A percentile compares a stretch with the other conserved stretches of the same genome.
phyloP scores from a whole-genome alignment of 306 rosid species.

The Hippophae tibetana region DNA sequence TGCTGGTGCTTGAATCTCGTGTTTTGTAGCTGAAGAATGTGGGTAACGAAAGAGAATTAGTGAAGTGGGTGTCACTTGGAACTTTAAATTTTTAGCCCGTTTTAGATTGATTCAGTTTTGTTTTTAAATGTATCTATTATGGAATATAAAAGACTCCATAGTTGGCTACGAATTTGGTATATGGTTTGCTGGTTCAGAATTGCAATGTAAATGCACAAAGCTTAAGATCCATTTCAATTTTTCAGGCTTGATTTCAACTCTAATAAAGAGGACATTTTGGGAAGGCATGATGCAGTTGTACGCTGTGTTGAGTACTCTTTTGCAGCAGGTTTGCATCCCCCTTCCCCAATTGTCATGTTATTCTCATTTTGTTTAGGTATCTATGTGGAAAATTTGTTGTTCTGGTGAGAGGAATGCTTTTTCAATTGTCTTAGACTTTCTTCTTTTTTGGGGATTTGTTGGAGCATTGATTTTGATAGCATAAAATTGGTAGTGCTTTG shows the following conservation, averaged over 20 bases:
- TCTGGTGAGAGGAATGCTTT: not conserved
- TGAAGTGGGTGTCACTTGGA: too few relatives aligned
- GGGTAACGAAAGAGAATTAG: too few relatives aligned
- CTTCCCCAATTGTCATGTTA: not conserved
- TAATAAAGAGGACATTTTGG: constrained; percentile 76
- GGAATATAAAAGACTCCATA: too few relatives aligned
- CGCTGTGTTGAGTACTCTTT: constrained; percentile 92
- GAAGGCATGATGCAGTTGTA: constrained; percentile 82
- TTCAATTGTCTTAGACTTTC: not conserved
- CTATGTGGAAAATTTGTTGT: not conserved
- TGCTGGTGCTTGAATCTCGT: too few relatives aligned
- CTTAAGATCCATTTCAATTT: constrained; percentile 4
- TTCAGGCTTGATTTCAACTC: constrained; percentile 62
- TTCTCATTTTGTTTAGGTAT: not conserved
- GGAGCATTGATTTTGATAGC: not conserved
- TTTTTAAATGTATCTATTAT: too few relatives aligned
- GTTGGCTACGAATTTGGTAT: too few relatives aligned
- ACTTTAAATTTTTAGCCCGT: too few relatives aligned
- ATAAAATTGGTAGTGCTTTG: not conserved
- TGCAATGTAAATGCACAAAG: not conserved
- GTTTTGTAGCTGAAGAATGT: too few relatives aligned
- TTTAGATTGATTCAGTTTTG: too few relatives aligned
- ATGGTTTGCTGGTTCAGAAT: not conserved
- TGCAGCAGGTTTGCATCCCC: constrained; percentile 49
- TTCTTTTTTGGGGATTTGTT: not conserved